phyloP scores from a whole-genome alignment of 2,329 filamentous ascomycete species.

The Tolypocladium inflatum region DNA sequence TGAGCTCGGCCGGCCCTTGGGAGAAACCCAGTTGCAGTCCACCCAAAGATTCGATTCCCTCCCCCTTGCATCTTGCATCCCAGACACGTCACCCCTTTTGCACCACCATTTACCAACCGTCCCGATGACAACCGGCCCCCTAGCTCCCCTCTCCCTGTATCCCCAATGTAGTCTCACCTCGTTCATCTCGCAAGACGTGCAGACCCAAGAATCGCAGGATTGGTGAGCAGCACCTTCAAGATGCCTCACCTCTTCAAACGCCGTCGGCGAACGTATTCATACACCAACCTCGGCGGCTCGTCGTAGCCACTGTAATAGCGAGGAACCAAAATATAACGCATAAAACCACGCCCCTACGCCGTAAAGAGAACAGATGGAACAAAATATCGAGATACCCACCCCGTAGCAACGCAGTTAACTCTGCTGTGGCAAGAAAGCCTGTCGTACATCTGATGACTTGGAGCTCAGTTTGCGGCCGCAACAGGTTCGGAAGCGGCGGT shows the following conservation, averaged over 20 bases:
- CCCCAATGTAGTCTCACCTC: neutral
- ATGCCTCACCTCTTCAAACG: neutral
- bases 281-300: slow-evolving; percentile 14
- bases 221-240: neutral
- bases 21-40: neutral
- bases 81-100: slow-evolving; percentile 1
- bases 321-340: slow-evolving; percentile 11
- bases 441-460: neutral
- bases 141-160: neutral
- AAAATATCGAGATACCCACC: neutral
- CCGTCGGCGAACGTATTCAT: slow-evolving; percentile 14
- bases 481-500: neutral
- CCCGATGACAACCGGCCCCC: neutral
- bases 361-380: slow-evolving; percentile 8
- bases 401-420: neutral
- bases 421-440: neutral
- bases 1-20: neutral
- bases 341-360: slow-evolving; percentile 14
- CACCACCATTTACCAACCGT: neutral
- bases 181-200: neutral
- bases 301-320: slow-evolving; percentile 13
- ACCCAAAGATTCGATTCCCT: neutral
- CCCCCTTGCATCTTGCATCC: neutral
- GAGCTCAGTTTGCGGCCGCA: neutral
- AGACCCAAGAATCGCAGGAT: neutral